phyloP scores from a whole-genome alignment of 2,329 filamentous ascomycete species.

The Alternaria gaisen region DNA sequence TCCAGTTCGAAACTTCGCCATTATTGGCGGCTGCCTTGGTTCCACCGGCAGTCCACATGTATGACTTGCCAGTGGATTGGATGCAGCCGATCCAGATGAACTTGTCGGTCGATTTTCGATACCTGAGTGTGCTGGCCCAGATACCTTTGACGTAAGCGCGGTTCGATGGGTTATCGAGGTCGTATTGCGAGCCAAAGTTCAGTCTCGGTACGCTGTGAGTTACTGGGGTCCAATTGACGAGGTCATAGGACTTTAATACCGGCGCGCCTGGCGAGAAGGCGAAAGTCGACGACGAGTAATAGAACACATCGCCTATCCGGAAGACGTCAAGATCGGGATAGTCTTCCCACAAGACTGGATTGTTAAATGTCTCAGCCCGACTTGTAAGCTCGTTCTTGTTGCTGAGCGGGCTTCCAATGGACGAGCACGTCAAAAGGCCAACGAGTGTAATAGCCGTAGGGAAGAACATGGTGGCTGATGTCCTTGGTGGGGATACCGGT shows the following conservation, averaged over 20 bases:
- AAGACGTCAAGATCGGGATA: slow-evolving; percentile 65
- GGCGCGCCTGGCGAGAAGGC: slow-evolving; percentile 67
- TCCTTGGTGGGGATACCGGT: not conserved
- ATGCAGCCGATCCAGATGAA: slow-evolving; percentile 69
- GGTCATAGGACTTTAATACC: slow-evolving; percentile 63
- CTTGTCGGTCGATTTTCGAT: slow-evolving; percentile 58
- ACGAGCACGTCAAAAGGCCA: slow-evolving; percentile 1
- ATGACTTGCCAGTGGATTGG: slow-evolving; percentile 58
- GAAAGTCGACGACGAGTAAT: slow-evolving; percentile 66
- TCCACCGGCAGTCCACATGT: slow-evolving; percentile 61
- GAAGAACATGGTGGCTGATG: slow-evolving; percentile 11
- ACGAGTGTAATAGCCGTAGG: slow-evolving; percentile 3
- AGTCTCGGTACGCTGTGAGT: slow-evolving; percentile 51
- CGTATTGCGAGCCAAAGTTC: slow-evolving; percentile 56
- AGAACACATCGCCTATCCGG: slow-evolving; percentile 60
- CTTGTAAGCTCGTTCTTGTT: slow-evolving; percentile 2
- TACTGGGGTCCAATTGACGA: slow-evolving; percentile 60
- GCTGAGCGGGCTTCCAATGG: slow-evolving; percentile 6
- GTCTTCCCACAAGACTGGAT: slow-evolving; percentile 66
- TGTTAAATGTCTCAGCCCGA: slow-evolving; percentile 51
- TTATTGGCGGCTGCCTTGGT: slow-evolving; percentile 49
- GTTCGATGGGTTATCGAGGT: slow-evolving; percentile 53
- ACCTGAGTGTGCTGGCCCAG: slow-evolving; percentile 65
- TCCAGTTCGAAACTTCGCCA: slow-evolving; percentile 43
- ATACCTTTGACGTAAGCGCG: slow-evolving; percentile 63